Evolutionary conservation across 331 rosid species (phyloP).

Genomic region (Rosa hybrid): DNA sequence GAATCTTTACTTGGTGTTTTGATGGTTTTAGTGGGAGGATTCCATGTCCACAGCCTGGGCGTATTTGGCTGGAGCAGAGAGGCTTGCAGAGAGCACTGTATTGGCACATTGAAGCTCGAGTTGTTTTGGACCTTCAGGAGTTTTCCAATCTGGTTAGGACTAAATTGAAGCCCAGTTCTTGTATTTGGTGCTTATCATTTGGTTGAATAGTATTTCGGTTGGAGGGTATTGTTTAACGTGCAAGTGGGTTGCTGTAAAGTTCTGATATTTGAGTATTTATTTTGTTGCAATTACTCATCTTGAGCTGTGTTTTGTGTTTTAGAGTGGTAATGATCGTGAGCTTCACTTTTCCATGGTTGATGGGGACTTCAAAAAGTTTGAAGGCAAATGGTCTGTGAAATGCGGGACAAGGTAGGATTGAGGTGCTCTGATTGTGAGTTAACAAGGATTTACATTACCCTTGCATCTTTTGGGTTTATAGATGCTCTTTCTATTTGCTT

Average conservation of each 20-base stretch:
- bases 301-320: conserved; percentile 23
- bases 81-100: conserved; percentile 89
- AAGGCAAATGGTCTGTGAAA: conserved; percentile 90
- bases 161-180: neutral
- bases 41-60: conserved; percentile 86
- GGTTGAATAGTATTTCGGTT: neutral
- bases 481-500: neutral
- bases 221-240: neutral
- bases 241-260: neutral
- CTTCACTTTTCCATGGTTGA: conserved; percentile 96
- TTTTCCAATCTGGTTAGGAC: conserved; percentile 55
- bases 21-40: conserved; percentile 58
- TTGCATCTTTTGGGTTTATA: neutral
- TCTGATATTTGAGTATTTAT: conserved; percentile 16
- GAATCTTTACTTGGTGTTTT: conserved; percentile 2
- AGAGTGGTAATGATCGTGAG: conserved; percentile 70
- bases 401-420: conserved; percentile 63
- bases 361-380: conserved; percentile 93
- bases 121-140: conserved; percentile 93
- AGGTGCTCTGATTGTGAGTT: conserved; percentile 8
- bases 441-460: neutral
- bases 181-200: conserved; percentile 4
- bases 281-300: neutral
- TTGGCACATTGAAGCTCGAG: conserved; percentile 99
- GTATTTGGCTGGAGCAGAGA: conserved; percentile 95